These are phyloP conservation scores for Adansonia madagascariensis DNA, from an alignment of 441 rosid species.

Conservation along the genomic window DNA sequence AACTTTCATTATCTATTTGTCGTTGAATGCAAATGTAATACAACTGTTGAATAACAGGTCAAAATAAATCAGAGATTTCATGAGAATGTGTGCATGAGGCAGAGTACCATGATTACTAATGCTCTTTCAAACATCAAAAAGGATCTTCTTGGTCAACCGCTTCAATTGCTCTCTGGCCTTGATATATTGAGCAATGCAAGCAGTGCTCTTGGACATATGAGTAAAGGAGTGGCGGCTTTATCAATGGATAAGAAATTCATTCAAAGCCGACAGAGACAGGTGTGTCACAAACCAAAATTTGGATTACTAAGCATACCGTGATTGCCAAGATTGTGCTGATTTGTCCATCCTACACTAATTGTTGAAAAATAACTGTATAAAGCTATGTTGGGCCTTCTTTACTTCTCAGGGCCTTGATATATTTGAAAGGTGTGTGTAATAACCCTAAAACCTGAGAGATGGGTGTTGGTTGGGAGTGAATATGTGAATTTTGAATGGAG, in stretches of 20 bases:
- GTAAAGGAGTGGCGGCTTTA: conserved; percentile 98
- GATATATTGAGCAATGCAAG: conserved; percentile 99
- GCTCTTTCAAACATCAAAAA: conserved; percentile 81
- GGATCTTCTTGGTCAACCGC: conserved; percentile 97
- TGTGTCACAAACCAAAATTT: conserved; percentile 37
- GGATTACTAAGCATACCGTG: neutral
- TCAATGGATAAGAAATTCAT: conserved; percentile 99
- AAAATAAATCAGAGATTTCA: conserved; percentile 77
- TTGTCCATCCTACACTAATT: conserved; percentile 3
- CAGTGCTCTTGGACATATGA: conserved; percentile 99
- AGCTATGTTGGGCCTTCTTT: neutral
- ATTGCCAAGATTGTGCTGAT: neutral
- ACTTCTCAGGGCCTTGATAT: neutral
- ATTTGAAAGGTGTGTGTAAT: conserved; percentile 2
- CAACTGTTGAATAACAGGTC: conserved; percentile 52
- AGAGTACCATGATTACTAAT: conserved; percentile 83
- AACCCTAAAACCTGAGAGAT: conserved; percentile 8
- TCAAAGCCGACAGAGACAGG: conserved; percentile 97
- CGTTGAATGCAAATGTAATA: conserved; percentile 24
- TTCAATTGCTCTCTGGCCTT: conserved; percentile 94
- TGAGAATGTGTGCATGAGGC: conserved; percentile 91
- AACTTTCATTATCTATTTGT: neutral
- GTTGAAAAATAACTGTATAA: conserved; percentile 15
- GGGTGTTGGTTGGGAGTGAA: conserved; percentile 5
- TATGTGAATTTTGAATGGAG: neutral